Evolutionary conservation across 1,284 basidiomycete genomes (phyloP).

Genomic region (Violaceomyces palustris): DNA sequence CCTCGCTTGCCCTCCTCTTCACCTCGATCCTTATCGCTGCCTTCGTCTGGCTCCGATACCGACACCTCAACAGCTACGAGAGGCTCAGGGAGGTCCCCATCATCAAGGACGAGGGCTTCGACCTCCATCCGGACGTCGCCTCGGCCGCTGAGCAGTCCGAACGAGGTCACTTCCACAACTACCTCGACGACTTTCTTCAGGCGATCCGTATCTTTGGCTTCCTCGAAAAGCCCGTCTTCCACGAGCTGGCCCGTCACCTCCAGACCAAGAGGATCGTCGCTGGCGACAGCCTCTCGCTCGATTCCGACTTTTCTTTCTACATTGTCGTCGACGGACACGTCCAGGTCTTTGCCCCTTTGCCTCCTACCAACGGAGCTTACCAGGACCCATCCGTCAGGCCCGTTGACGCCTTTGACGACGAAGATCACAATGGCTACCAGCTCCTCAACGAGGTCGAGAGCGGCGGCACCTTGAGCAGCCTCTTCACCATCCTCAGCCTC

Average conservation of each 20-base stretch:
- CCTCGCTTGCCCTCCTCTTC: constrained; percentile 39
- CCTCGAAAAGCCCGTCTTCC: constrained; percentile 52
- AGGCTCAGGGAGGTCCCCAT: constrained; percentile 46
- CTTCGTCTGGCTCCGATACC: constrained; percentile 54
- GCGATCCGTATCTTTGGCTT: constrained; percentile 52
- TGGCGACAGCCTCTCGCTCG: constrained; percentile 47
- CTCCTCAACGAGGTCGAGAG: constrained; percentile 50
- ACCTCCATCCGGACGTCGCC: constrained; percentile 46
- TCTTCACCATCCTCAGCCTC: constrained; percentile 89
- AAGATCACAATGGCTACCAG: constrained; percentile 45
- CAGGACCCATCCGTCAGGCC: neutral
- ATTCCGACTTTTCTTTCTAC: constrained; percentile 49
- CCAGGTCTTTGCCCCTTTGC: constrained; percentile 47
- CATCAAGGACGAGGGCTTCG: constrained; percentile 44
- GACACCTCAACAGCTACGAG: constrained; percentile 49
- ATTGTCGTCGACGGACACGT: constrained; percentile 52
- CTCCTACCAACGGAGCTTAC: constrained; percentile 8
- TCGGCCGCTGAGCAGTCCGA: constrained; percentile 34
- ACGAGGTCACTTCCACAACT: constrained; percentile 45
- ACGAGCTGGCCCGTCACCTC: constrained; percentile 50
- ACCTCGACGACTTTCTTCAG: constrained; percentile 52
- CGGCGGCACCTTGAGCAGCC: constrained; percentile 75
- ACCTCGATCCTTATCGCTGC: constrained; percentile 21
- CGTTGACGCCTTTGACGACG: constrained; percentile 20
- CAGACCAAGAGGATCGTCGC: constrained; percentile 49